Base-by-base conservation (phyloP, 192 early-diverging fungal genomes). In the Coemansia sp. region DNA sequence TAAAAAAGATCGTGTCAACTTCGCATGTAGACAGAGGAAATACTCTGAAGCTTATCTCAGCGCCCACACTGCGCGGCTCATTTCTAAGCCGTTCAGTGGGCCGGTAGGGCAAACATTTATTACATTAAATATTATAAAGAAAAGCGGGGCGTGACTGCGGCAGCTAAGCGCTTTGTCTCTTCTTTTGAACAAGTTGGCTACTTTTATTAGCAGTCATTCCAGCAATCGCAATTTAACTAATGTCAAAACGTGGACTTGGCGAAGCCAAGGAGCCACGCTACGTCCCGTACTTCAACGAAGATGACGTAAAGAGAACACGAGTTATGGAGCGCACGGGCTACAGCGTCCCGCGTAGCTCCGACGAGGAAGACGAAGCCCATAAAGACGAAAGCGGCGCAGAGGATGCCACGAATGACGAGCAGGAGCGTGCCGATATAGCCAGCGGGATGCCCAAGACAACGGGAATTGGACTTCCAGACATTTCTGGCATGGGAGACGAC, bases 1-100 rank as follows among this genome's bases (percentile, higher is more conserved):
- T 80, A 68, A 65, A 61, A 56, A 56, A 11, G 58, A 41, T 43
- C 66, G 73, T 65, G 77, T 80, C 77, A 62, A 72, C 66, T 75
- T 58, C 45, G 45, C 62, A 71, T 59, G 69, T 71, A 80, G 72
- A 74, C 43, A 56, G 53, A 55, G 27, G 53, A 55, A 24, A 25
- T n/a, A 29, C 53, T 27, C 23, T 47, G 47, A 60, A 39, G 77
- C 77, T 69, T 69, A 68, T 75, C 77, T 80, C 38, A 80, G 68
- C 62, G 77, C 77, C 72, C 60, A 52, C 58, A 51, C 75, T 55
- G 52, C 17, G 65, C 57, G 23, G 54, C 60, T 39, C 19, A 45
- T 65, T 41, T 24, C 11, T 19, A 41, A 27, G 63, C 49, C 51
- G 60, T 62, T 47, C 27, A 15, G 77, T 48, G 72, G 77, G 77